Base-by-base conservation (phyloP, 75 land plant species). In the Selaginella tamariscina region DNA sequence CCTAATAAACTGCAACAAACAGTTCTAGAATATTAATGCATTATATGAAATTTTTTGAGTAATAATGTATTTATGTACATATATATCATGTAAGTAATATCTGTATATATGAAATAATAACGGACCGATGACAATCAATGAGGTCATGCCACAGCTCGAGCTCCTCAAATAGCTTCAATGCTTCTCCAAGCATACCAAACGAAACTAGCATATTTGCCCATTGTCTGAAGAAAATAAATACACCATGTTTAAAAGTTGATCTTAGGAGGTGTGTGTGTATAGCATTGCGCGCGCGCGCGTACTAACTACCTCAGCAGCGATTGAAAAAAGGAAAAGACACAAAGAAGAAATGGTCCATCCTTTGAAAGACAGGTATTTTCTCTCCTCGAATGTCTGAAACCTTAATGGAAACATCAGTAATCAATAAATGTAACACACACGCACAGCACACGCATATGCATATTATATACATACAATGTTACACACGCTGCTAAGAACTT, bases 121-220 rank as follows among this genome's bases (percentile, higher is more conserved):
- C 44, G 64, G 78, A 87, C 95, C 82, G 56, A 69, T 94, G 85
- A 77, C 98, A 94, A 54, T 85, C 74, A 67, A 93, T 93, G 29
- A 93, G 77, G 76, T 85, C 89, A 72, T 93, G 81, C 98, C 98
- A 93, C 56, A 93, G 77, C 73, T 89, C 91, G 24, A 93, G 84
- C 65, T 87, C 86, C 77, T 93, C 98, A 77, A 90, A 89, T 26
- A 85, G 77, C 22, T 70, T 74, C 65, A 93, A 30, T n/a, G 98
- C 98, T 67, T 93, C 98, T 29, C 96, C 88, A 30, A 89, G 70
- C 73, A 89, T 64, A 44, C 98, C 98, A 77, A 78, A 85, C 68
- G 88, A 70, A 2, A 93, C 82, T 71, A 87, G 72, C 55, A 85
- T 73, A 71, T 93, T 90, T 31, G 88, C 90, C 76, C 85, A 80